Base-by-base conservation (phyloP, 2,329 filamentous ascomycete genomes). In the Xylariaceae sp. region DNA sequence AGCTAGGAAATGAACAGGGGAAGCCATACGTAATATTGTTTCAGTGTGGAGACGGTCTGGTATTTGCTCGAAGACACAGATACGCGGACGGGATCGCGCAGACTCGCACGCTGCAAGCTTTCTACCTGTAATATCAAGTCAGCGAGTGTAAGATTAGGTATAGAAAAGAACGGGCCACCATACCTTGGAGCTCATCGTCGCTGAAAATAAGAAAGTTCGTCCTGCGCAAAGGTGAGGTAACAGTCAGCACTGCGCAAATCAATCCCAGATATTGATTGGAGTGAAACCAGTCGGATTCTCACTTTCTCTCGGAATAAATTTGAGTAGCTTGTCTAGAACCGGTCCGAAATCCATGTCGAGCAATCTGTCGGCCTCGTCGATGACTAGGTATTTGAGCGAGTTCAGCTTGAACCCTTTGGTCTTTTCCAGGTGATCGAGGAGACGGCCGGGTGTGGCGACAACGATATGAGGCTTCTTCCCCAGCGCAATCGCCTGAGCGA, bases 331-430 rank as follows among this genome's bases (percentile, higher is more conserved):
- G 64, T 96, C 88, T 26, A 97, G 78, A 15, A 89, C 84, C 2
- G 88, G 87, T 0, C 89, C 89, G 52, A 97, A 97, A 61, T 96
- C 89, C 60, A 96, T 81, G 58, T 98, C 92, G 2, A 97, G 76
- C 8, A 97, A 73, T 42, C 89, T 74, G 61, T 97, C 90, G 16
- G 90, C 90, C 66, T 96, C 90, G 57, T 96, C 90, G 78, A 97
- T 88, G 46, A 96, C 89, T 3, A 97, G 70, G 57, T 90, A 95
- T 57, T 89, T 89, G 26, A 96, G 69, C 3, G 76, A 74, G 19
- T 84, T 77, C 34, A 97, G 68, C 2, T 84, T 89, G 65, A 98
- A 97, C 9, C 92, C 90, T 63, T 95, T 96, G 2, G 92, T 98
- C 65, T 95, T 95, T 60, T 97, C 88, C 7, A 97, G 69, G 54